Percentiles rank a stretch among this genome's conserved stretches.
Evolutionary conservation across 1,284 basidiomycete genomes (phyloP).

Genomic region (Moesziomyces parantarcticus): DNA sequence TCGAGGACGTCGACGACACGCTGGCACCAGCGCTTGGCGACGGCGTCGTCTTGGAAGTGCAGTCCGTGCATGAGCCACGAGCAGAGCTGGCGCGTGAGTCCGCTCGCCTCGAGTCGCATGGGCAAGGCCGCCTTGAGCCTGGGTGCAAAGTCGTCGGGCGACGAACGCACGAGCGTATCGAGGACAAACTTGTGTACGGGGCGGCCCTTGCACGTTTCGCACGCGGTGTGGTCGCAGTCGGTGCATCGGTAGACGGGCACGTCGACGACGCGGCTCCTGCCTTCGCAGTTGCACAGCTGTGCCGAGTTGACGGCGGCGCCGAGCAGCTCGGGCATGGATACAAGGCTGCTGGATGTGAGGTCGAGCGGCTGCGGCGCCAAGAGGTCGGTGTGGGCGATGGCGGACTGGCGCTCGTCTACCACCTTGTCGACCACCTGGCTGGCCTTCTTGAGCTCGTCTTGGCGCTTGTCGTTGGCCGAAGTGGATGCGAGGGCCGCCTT

Average conservation of each 20-base stretch:
- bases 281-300: conserved; percentile 88
- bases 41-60: conserved; percentile 66
- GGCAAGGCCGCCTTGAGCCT: conserved; percentile 83
- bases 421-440: conserved; percentile 69
- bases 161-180: conserved; percentile 70
- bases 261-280: conserved; percentile 78
- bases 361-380: conserved; percentile 35
- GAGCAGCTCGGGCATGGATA: conserved; percentile 72
- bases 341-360: conserved; percentile 32
- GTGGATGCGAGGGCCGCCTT: conserved; percentile 5
- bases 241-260: conserved; percentile 75
- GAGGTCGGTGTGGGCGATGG: conserved; percentile 71
- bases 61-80: conserved; percentile 70
- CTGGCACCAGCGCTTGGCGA: conserved; percentile 77
- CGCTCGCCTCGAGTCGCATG: conserved; percentile 76
- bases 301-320: conserved; percentile 77
- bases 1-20: conserved; percentile 76
- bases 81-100: conserved; percentile 71
- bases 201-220: conserved; percentile 85
- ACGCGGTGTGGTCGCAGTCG: conserved; percentile 83
- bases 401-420: conserved; percentile 67
- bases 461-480: conserved; percentile 74
- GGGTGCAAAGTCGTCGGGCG: conserved; percentile 77
- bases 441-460: conserved; percentile 71
- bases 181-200: conserved; percentile 81